A percentile compares a stretch with the other conserved stretches of the same genome.
phyloP scores from a whole-genome alignment of 495 filamentous ascomycete genomes.

The Neurospora sp. region DNA sequence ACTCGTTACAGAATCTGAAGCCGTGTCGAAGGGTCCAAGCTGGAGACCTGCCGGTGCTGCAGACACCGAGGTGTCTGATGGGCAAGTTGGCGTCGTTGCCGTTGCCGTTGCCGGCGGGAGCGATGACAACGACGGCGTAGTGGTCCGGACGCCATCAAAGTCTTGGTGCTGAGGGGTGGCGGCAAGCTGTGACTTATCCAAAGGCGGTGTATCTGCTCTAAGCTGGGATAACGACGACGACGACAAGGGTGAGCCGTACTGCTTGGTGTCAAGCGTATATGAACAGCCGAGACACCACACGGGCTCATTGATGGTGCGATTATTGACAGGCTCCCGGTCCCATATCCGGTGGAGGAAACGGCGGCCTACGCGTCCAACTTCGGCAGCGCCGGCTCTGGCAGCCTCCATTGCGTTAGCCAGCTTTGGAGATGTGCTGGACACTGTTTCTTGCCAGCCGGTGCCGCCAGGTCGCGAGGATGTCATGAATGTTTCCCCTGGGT shows the following conservation, averaged over 20 bases:
- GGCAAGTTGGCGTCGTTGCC: neutral
- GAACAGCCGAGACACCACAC: conserved; percentile 85
- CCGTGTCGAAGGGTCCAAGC: conserved; percentile 25
- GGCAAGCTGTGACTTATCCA: neutral
- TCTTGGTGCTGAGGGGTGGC: conserved; percentile 16
- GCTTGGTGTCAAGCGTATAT: conserved; percentile 45
- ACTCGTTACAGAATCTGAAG: conserved; percentile 34
- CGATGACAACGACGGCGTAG: conserved; percentile 2
- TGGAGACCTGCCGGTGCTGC: conserved; percentile 7
- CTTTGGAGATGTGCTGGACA: conserved; percentile 18
- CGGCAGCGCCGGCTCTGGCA: conserved; percentile 27
- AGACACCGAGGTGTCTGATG: neutral
- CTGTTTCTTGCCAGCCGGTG: conserved; percentile 20
- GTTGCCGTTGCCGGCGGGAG: neutral
- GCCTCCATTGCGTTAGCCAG: conserved; percentile 29
- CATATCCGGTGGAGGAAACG: conserved; percentile 87
- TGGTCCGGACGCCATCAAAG: conserved; percentile 4
- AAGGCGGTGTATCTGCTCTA: neutral
- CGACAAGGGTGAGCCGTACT: conserved; percentile 3
- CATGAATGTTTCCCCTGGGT: conserved; percentile 4
- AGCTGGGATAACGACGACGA: neutral
- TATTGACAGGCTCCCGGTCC: conserved; percentile 87
- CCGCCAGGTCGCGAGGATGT: conserved; percentile 10
- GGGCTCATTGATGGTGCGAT: conserved; percentile 51
- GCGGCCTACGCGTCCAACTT: conserved; percentile 40